Evolutionary conservation across 225 moss, liverwort and hornwort species (phyloP), one percentile per base, ranked within the genome.

Genomic region (Marchantia paleacea): DNA sequence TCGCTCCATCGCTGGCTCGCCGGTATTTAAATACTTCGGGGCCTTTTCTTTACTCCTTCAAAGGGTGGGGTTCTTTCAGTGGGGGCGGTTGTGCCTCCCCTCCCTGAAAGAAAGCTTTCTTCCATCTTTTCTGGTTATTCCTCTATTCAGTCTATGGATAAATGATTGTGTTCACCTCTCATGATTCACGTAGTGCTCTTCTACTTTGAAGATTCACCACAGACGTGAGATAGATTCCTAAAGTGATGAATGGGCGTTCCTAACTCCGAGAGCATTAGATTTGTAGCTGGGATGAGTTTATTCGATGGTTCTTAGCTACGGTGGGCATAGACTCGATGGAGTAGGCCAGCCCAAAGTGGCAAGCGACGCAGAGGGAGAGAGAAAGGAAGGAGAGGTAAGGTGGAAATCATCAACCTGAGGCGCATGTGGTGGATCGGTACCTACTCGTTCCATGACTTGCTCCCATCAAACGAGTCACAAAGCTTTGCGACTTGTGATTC

Each of bases 181-280:
- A 73, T 52, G 52, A 73, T 73, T 51, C 72, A 73, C 69, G 47
- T 16, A 18, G 47, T 70, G 47, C 69, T 39, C 69, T 47, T 47
- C 29, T 29, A 1, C 49, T 52, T 52, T 73, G 72, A 52, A 73
- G 52, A 73, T 73, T 24, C 72, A 51, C 52, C 52, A 73, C 52
- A 48, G 47, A 73, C 72, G 72, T 73, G 51, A 47, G 52, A 52
- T 73, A 73, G 72, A 73, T 71, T 71, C 49, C 68, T 31, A 12
- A 13, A 16, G 68, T 68, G 68, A 68, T 31, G 48, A 70, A 70
- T 49, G 39, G 69, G 69, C 52, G 10, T 29, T 66, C 26, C 26
- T 4, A 64, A 28, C 66, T 11, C 13, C 15, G 0, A 29, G 7
- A 11, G 66, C 4, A 29, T 66, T 29, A 12, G 28, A 66, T 63